Evolutionary conservation across 768 basidiomycete genomes (phyloP).

Genomic region (Cyclocybe cylindracea): DNA sequence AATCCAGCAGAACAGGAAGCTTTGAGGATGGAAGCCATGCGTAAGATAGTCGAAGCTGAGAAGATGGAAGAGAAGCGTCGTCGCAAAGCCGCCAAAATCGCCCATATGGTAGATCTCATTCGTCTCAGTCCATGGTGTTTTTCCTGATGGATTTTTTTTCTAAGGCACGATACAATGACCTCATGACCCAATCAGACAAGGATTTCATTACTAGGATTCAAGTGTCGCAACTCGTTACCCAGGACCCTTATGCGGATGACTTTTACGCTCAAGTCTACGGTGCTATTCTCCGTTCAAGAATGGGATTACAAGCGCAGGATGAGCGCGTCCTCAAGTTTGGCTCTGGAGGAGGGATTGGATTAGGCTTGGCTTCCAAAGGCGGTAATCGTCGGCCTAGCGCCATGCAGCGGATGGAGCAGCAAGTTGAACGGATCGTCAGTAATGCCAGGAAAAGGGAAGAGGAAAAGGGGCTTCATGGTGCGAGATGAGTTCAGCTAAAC

Average conservation of each 20-base stretch:
- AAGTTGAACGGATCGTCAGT: conserved; percentile 95
- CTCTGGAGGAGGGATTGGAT: conserved; percentile 79
- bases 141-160: conserved; percentile 12
- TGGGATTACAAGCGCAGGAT: conserved; percentile 71
- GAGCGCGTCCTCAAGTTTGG: conserved; percentile 86
- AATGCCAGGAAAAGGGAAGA: conserved; percentile 86
- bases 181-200: conserved; percentile 98
- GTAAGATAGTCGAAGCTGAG: conserved; percentile 90
- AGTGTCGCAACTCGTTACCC: conserved; percentile 95
- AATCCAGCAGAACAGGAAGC: conserved; percentile 68
- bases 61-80: conserved; percentile 84
- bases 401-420: conserved; percentile 91
- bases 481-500: conserved; percentile 6
- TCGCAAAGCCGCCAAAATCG: conserved; percentile 81
- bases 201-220: conserved; percentile 99
- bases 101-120: conserved; percentile 68
- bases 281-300: conserved; percentile 76
- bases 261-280: conserved; percentile 98
- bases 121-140: not conserved
- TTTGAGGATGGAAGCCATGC: conserved; percentile 75
- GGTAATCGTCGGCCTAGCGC: conserved; percentile 76
- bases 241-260: conserved; percentile 97
- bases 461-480: conserved; percentile 73
- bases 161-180: conserved; percentile 90
- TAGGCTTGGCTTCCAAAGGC: conserved; percentile 73